phyloP scores from a whole-genome alignment of 2,329 filamentous ascomycete species.

The Fusarium sp. region DNA sequence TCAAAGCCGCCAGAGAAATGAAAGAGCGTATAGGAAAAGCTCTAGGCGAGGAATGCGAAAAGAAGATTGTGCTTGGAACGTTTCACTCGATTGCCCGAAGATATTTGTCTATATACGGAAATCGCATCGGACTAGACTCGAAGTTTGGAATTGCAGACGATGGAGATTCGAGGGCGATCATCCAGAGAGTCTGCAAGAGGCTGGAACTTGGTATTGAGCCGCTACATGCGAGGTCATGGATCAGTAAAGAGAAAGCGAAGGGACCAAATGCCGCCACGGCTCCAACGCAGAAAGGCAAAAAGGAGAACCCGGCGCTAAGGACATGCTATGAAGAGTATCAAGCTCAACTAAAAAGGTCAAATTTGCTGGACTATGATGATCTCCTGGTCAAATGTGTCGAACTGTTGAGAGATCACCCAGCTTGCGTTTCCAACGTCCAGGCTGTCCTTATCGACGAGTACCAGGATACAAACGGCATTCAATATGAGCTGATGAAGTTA shows the following conservation, averaged over 20 bases:
- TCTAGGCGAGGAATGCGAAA: slow-evolving; percentile 81
- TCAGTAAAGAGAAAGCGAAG: slow-evolving; percentile 73
- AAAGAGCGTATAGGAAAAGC: slow-evolving; percentile 82
- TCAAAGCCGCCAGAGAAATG: slow-evolving; percentile 95
- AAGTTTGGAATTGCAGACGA: slow-evolving; percentile 94
- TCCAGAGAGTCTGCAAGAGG: slow-evolving; percentile 86
- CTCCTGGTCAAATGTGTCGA: slow-evolving; percentile 85
- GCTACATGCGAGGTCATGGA: slow-evolving; percentile 75
- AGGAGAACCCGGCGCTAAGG: slow-evolving; percentile 68
- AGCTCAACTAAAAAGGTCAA: slow-evolving; percentile 75
- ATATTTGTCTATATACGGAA: slow-evolving; percentile 85
- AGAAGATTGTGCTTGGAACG: slow-evolving; percentile 85
- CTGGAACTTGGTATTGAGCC: slow-evolving; percentile 75
- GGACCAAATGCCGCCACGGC: slow-evolving; percentile 59
- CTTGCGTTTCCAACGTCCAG: slow-evolving; percentile 89
- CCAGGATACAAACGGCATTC: slow-evolving; percentile 94
- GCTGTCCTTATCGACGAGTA: slow-evolving; percentile 96
- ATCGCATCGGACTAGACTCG: slow-evolving; percentile 81
- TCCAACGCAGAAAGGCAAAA: slow-evolving; percentile 50
- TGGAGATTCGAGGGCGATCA: slow-evolving; percentile 79
- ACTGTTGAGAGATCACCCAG: slow-evolving; percentile 76
- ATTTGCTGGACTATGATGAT: slow-evolving; percentile 94
- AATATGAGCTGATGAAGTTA: slow-evolving; percentile 93
- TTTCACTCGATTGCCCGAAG: slow-evolving; percentile 93
- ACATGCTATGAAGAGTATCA: slow-evolving; percentile 81